Evolutionary conservation across 2,329 filamentous ascomycete species (phyloP).

Genomic region (Colletotrichum sp.): DNA sequence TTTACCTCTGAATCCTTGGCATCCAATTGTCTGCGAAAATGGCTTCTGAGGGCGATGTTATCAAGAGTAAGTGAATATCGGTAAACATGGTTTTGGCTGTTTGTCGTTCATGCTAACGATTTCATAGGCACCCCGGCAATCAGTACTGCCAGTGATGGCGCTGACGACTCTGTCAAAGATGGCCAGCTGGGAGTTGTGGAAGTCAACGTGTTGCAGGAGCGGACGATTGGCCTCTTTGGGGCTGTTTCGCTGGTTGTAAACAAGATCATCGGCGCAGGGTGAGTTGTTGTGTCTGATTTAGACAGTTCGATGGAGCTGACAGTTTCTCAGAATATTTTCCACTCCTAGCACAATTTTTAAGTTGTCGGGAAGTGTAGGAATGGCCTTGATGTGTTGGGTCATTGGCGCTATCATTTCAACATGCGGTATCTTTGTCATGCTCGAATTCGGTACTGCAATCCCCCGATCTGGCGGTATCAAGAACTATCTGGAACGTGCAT

Average conservation of each 20-base stretch:
- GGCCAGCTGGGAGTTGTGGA: conserved; percentile 4
- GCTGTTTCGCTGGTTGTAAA: conserved; percentile 27
- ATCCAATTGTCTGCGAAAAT: background rate
- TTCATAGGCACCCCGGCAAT: background rate
- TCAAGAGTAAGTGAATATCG: background rate
- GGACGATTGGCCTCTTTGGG: conserved; percentile 26
- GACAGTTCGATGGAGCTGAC: too few species aligned
- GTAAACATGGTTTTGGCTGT: too few species aligned
- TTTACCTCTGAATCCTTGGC: background rate
- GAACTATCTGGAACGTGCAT: conserved; percentile 28
- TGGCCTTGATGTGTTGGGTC: conserved; percentile 28
- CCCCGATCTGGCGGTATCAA: conserved; percentile 26
- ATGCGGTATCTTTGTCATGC: conserved; percentile 26
- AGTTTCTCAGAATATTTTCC: conserved; percentile 25
- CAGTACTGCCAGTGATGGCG: background rate
- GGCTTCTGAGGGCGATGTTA: background rate
- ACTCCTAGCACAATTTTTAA: conserved; percentile 26
- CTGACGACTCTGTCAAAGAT: background rate
- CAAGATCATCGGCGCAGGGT: conserved; percentile 29
- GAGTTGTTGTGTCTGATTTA: background rate
- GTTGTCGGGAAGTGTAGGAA: conserved; percentile 26
- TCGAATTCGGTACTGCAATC: conserved; percentile 27
- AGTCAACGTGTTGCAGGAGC: conserved; percentile 17
- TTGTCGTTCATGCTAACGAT: background rate
- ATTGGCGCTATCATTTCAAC: conserved; percentile 26